phyloP scores from a whole-genome alignment of 192 early-diverging fungal genomes.

The Nowakowskiella sp. region DNA sequence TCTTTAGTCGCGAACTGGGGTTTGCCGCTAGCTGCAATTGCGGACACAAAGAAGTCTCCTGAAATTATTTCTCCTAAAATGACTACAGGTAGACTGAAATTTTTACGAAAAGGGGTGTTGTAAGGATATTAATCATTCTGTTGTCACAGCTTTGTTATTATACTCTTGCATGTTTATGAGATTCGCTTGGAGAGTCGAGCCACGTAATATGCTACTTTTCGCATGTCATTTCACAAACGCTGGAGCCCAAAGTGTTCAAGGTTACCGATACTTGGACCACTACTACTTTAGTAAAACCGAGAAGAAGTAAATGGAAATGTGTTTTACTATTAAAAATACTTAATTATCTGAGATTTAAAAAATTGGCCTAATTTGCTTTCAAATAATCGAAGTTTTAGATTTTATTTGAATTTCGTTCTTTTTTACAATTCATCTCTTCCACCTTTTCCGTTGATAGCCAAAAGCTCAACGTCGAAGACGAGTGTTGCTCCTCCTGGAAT shows the following conservation, averaged over 20 bases:
- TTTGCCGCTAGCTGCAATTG: slow-evolving; percentile 89
- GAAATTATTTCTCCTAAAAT: slow-evolving; percentile 91
- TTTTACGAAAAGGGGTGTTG: background rate
- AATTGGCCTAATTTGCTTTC: no score
- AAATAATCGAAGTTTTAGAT: no score
- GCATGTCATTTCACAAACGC: slow-evolving; percentile 91
- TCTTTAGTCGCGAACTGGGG: slow-evolving; percentile 65
- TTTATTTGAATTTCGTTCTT: no score
- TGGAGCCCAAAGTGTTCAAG: slow-evolving; percentile 78
- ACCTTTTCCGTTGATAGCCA: slow-evolving; percentile 42
- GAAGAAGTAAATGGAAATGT: no score
- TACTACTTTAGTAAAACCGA: slow-evolving; percentile 35
- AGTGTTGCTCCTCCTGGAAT: slow-evolving; percentile 46
- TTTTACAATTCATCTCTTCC: background rate
- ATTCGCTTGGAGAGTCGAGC: slow-evolving; percentile 87
- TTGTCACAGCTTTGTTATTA: slow-evolving; percentile 58
- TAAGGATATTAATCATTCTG: background rate
- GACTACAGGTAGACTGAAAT: slow-evolving; percentile 59
- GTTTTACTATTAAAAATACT: no score
- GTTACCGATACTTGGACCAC: slow-evolving; percentile 73
- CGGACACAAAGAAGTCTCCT: slow-evolving; percentile 82
- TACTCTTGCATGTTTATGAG: slow-evolving; percentile 93
- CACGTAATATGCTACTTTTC: slow-evolving; percentile 85
- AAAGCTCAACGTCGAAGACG: slow-evolving; percentile 71
- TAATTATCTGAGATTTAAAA: no score